Base-by-base conservation (phyloP, 1,284 basidiomycete species). In the Mycosarcoma mackinlayi region DNA sequence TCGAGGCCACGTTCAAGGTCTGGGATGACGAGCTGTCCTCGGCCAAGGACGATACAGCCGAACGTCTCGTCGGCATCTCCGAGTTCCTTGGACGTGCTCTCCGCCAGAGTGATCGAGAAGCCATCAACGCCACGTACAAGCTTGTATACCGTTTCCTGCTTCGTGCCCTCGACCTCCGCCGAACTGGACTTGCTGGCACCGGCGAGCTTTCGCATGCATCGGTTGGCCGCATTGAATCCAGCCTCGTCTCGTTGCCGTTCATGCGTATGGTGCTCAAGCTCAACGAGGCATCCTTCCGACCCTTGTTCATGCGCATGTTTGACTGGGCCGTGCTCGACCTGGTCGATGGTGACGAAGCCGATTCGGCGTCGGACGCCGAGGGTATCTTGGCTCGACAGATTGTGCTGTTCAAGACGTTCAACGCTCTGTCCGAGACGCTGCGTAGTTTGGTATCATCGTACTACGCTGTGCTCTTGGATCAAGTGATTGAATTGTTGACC, bases 201-300 rank as follows among this genome's bases (percentile, higher is more conserved):
- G 34, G 18, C 25, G 24, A 19, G 25, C 50, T 70, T 68, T 73
- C 39, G 80, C 78, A 42, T 69, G 76, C 80, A 70, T 67, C 77
- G 39, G 86, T 87, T 65, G 73, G 78, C 48, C 52, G 56, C 25
- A 78, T 86, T 59, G 86, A 86, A 76, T 81, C 82, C 40, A 83
- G 82, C 33, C 83, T 85, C 2, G 83, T 93, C 13, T 44, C 50
- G 63, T 84, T 86, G 2, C 89, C 93, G 3, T 98, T 96, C 86
- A 86, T 91, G 21, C 91, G 94, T 80, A 85, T 98, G 16, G 92
- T 94, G 10, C 88, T 93, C 66, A 97, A 97, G 84, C 86, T 99
- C 49, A 97, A 95, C 78, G 96, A 98, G 79, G 88, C 89, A 0
- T 88, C 91, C 0, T 98, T 99, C 89, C 89, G 89, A 73, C 95